Evolutionary conservation across 768 basidiomycete species (phyloP), one percentile per base, ranked within the genome.

Genomic region (Amylocystis lapponica): DNA sequence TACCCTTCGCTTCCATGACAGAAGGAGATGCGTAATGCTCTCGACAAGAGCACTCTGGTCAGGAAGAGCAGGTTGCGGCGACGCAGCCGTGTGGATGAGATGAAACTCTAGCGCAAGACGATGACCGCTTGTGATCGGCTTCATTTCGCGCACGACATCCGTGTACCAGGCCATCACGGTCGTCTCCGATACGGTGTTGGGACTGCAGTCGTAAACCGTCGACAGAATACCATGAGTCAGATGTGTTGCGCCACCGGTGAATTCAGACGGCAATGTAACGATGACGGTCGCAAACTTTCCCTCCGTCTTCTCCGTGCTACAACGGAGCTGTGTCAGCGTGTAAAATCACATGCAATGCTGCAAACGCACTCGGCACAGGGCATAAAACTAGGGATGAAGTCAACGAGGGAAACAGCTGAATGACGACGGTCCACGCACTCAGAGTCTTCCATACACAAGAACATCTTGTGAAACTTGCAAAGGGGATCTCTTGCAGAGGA

Each of bases 251-350:
- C 75, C 76, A 6, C 76, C 76, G 1, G 61, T 61, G 48, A 70
- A 75, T 6, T 39, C 48, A 1, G 75, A 75, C 4, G 74, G 74
- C 3, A 77, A 63, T 5, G 74, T 49, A 21, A 78, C 55, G 35
- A 76, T 59, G 19, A 75, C 55, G 0, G 75, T 74, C 9, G 75
- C 76, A 46, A 79, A 76, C 71, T 74, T 75, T 2, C 69, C 72
- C 22, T 64, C 46, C 1, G 61, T 59, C 51, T 74, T 74, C 41
- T 70, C 70, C 2, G 72, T 74, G 42, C 73, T 75, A 33, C n/a
- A n/a, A 32, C 26, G 26, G 32, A 25, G 45, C 16, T 6, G n/a
- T 45, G 5, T 12, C 16, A 3, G 5, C 2, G 25, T 33, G 10
- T 14, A 13, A 9, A 3, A 26, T 5, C 8, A 39, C 27, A n/a